Evolutionary conservation across 805 yeast genomes (phyloP), one percentile per base, ranked within the genome.

Genomic region (Starmerella gropengiesseri): DNA sequence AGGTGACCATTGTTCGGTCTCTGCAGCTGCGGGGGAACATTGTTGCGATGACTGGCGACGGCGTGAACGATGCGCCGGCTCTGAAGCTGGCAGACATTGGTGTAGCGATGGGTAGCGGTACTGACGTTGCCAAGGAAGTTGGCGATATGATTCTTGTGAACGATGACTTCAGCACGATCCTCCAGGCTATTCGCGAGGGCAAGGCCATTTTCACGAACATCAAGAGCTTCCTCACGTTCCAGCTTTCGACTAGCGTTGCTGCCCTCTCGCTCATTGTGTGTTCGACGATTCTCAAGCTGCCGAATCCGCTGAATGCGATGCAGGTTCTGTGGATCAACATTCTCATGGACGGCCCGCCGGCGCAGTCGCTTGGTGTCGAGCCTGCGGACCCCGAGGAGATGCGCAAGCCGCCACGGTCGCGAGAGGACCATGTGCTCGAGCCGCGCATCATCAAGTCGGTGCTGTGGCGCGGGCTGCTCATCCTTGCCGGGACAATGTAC

Each of bases 31-130:
- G 94, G 59, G 95, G 95, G 40, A 94, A 89, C 60, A 78, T 89
- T 49, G 97, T 89, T 40, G 98, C 96, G 19, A 87, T 89, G 95
- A 87, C 97, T n/a, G 98, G 98, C 54, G 97, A 87, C 64, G 97
- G 97, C 64, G 95, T 89, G 12, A 87, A 87, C 61, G 97, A 87
- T 68, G 97, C 97, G 0, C 97, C 97, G n/a, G 96, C 97, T 5
- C 70, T 89, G 54, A 87, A 89, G 60, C 70, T 87, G 53, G 96
- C 97, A 2, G 95, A 87, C 64, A 87, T 87, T 54, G 97, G 97
- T 56, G 84, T 89, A 53, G 79, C 94, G 12, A 86, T 87, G 71
- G 69, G 69, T 0, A 79, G 81, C 67, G 98, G 98, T 46, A 91
- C 97, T 0, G 98, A 89, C 62, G 98, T 89, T 31, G 98, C 98